Evolutionary conservation across 1,284 basidiomycete species (phyloP), one percentile per base, ranked within the genome.

Genomic region (Psilocybe mexicana): DNA sequence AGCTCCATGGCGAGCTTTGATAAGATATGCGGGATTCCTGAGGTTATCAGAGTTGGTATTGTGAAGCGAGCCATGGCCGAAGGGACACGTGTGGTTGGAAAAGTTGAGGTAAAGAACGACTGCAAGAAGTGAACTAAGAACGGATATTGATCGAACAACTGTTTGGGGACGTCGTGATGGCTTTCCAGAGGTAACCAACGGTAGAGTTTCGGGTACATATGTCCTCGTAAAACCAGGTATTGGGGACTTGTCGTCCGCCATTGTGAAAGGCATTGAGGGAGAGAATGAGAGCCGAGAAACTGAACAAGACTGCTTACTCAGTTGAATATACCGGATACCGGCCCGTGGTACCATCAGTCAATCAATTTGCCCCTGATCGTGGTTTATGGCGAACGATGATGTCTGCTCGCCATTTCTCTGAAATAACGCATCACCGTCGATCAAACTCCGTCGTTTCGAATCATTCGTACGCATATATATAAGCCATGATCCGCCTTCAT

Each of bases 1-100:
- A 1, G 93, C 94, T 3, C 92, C 95, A 66, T 88, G 76, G 26
- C 78, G 77, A 0, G 89, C 94, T 59, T 84, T 75, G 45, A 90
- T 81, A 38, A 93, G 80, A 65, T 88, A 92, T 11, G 89, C 86
- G 0, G 88, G 88, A 64, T 94, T 94, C 26, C 75, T 73, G 43
- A 50, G 18, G 6, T 38, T 61, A 10, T 23, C 28, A 11, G 50
- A 10, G 12, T 26, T 46, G 23, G 23, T 33, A 45, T 10, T 25
- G 11, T 24, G 33, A 26, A n/a, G 45, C 11, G 10, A 11, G 33
- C 26, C 46, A 26, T 18, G 12, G 28, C 28, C 30, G 7, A 48
- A 24, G 46, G 48, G 24, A 38, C 40, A 49, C 38, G 30, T 45
- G 49, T 60, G 50, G 26, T 38, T n/a, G 40, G 26, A 43, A 18